Evolutionary conservation across 805 yeast species (phyloP), one percentile per base, ranked within the genome.

Genomic region (Yamadazyma sp.): DNA sequence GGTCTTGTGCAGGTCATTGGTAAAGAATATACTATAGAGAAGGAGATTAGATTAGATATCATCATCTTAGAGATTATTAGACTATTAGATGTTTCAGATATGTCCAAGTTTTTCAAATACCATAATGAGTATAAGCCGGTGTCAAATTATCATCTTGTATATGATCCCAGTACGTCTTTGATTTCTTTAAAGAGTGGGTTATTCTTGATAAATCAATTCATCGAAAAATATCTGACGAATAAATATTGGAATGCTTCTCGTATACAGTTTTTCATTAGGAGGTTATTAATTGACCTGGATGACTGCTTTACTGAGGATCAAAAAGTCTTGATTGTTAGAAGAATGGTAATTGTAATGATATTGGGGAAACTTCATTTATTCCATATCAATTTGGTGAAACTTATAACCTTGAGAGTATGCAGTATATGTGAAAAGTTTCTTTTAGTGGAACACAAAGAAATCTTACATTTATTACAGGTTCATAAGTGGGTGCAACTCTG

Each of bases 241-340:
- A 14, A 25, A 11, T 39, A 23, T 27, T 44, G 48, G 48, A 26
- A 26, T 21, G 19, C 28, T 4, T 5, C 30, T 13, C 42, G 33
- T 26, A 9, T 36, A 9, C 32, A 31, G n/a, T 44, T 44, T 27
- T 14, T 44, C 14, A 12, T 36, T 5, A 30, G 28, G 16, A 23
- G 39, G 8, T 27, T 43, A 4, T 18, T 35, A 7, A 31, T 43
- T 11, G 40, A 38, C 15, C 26, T 43, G 9, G 37, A 40, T n/a
- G 17, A 25, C 3, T 26, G 38, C 18, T 17, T 36, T 9, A 35
- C 36, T 4, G 15, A 24, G 4, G 24, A 27, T 8, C 40, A 37
- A 23, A 39, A 10, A 23, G 21, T 13, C 11, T 7, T 33, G 4
- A 10, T 4, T n/a, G 12, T 43, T n/a, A 32, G 43, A 23, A 38